phyloP scores from a whole-genome alignment of 1,284 basidiomycete genomes.

The Coniophora puteana region DNA sequence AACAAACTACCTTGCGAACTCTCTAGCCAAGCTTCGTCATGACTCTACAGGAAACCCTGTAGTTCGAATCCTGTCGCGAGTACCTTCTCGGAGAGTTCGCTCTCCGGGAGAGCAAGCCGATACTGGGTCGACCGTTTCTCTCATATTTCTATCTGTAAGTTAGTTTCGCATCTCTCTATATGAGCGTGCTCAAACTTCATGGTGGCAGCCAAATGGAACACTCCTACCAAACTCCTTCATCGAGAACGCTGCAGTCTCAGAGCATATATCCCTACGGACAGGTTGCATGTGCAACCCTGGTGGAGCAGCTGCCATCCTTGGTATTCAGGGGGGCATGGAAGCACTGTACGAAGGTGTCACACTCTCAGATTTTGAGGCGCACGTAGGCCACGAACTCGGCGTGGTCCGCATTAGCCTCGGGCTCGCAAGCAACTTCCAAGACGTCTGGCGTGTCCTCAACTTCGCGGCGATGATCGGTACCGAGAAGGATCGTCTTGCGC shows the following conservation, averaged over 20 bases:
- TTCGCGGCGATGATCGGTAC: constrained; percentile 50
- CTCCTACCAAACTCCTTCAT: constrained; percentile 69
- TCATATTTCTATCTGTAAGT: constrained; percentile 63
- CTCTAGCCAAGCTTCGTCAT: constrained; percentile 54
- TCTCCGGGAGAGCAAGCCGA: constrained; percentile 64
- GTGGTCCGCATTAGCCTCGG: constrained; percentile 75
- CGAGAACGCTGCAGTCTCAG: constrained; percentile 60
- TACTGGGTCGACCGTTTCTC: constrained; percentile 59
- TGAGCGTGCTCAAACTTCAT: constrained; percentile 3
- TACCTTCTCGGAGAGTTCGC: constrained; percentile 49
- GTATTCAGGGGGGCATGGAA: constrained; percentile 66
- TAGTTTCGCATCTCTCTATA: neutral
- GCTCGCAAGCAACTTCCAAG: constrained; percentile 69
- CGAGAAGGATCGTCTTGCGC: constrained; percentile 34
- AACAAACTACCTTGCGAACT: constrained; percentile 50
- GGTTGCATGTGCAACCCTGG: constrained; percentile 87
- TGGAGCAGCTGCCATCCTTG: constrained; percentile 66
- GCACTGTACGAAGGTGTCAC: constrained; percentile 55
- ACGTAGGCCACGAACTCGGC: constrained; percentile 64
- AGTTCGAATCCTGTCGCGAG: constrained; percentile 60
- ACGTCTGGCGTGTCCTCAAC: constrained; percentile 64
- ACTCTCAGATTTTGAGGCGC: constrained; percentile 55
- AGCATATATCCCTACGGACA: constrained; percentile 70
- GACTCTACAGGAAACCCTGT: constrained; percentile 54
- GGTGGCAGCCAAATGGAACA: constrained; percentile 53